Conservation (phyloP, 2,329 filamentous ascomycete genomes). For the Alternaria dauci region DNA sequence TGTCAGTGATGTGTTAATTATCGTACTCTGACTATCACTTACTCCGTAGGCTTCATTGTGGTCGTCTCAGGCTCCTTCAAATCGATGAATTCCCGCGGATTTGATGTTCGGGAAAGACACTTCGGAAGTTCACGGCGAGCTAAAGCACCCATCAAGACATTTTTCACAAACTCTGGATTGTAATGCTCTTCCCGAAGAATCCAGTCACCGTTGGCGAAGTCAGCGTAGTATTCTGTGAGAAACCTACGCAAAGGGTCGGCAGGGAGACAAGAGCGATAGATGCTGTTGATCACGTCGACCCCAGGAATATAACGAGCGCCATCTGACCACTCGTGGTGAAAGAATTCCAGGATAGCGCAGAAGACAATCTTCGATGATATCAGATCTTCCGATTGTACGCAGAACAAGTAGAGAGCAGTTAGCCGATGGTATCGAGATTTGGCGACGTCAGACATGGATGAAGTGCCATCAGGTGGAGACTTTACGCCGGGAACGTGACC, state of each 20-base stretch:
- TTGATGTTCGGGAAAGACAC: not conserved
- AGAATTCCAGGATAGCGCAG: not conserved
- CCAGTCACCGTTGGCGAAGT: not conserved
- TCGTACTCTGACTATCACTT: not conserved
- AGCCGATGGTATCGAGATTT: not conserved
- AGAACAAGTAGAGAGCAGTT: not conserved
- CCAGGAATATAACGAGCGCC: not conserved
- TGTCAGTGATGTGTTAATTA: not conserved
- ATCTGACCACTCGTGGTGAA: not conserved
- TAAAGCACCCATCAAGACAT: not conserved
- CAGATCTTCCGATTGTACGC: not conserved
- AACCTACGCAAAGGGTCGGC: not conserved
- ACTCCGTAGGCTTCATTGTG: not conserved
- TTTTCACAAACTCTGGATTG: not conserved
- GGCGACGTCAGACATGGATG: not conserved
- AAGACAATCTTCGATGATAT: not conserved
- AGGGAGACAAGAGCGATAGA: not conserved
- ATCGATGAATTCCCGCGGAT: not conserved
- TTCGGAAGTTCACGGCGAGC: not conserved
- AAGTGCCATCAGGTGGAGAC: not conserved
- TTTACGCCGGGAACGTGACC: not conserved
- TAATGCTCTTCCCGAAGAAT: not conserved
- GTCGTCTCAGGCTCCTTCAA: not conserved
- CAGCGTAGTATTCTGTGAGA: not conserved
- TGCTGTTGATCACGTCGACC: not conserved